Evolutionary conservation across 2,329 filamentous ascomycete genomes (phyloP).

Genomic region (Aspergillus brunneoviolaceus): DNA sequence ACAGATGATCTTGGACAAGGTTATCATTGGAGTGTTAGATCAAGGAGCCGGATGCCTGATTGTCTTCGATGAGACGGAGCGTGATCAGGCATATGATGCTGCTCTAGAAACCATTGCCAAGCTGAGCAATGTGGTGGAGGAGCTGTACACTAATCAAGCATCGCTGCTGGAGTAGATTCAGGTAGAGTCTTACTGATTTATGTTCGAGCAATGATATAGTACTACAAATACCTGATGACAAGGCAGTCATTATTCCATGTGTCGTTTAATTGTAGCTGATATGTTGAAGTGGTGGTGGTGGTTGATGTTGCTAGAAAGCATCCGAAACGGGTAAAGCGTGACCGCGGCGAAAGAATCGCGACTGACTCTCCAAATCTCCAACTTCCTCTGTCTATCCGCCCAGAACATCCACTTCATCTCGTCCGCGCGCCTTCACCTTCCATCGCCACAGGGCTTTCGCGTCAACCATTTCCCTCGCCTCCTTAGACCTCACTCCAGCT

Average conservation of each 20-base stretch:
- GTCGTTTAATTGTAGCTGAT: background rate
- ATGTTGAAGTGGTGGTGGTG: background rate
- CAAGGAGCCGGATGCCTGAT: conserved; percentile 97
- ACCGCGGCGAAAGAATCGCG: conserved; percentile 37
- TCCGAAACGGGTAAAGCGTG: conserved; percentile 39
- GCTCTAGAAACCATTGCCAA: conserved; percentile 95
- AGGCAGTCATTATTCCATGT: background rate
- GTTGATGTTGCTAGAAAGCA: conserved; percentile 2
- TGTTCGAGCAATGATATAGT: conserved; percentile 25
- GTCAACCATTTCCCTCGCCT: background rate
- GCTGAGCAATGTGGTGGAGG: conserved; percentile 94
- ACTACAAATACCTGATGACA: conserved; percentile 20
- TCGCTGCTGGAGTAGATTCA: conserved; percentile 75
- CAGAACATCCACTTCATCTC: conserved; percentile 17
- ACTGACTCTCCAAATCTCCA: conserved; percentile 14
- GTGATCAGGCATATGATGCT: conserved; percentile 91
- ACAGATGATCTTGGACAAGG: conserved; percentile 99
- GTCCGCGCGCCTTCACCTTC: conserved; percentile 12
- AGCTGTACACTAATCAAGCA: conserved; percentile 96
- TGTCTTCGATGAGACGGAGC: conserved; percentile 91
- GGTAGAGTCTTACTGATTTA: conserved; percentile 13
- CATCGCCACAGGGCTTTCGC: conserved; percentile 5
- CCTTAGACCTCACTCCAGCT: background rate
- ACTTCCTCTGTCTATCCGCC: background rate
- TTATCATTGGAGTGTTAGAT: conserved; percentile 95